Base-by-base conservation (phyloP, 352 stramenopile genomes). In the Elongisporangium prolatum region DNA sequence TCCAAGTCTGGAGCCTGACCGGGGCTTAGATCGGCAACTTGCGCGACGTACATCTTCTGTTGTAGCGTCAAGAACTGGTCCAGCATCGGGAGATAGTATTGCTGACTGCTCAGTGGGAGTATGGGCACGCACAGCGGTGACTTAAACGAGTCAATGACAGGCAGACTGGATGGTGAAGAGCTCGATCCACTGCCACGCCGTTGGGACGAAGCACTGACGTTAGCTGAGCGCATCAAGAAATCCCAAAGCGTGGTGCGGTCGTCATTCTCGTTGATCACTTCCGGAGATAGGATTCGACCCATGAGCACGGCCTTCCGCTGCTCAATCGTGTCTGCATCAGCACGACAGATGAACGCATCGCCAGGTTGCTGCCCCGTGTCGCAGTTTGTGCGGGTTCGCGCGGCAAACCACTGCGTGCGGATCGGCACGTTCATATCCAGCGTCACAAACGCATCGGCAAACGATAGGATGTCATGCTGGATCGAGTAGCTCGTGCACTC, bases 271-370 rank as follows among this genome's bases (percentile, higher is more conserved):
- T 59, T 66, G 18, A 65, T 65, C n/a, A 73, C 52, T 2, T 63
- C 63, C 4, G 71, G 64, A 6, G 68, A 71, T n/a, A 88, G 37
- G 21, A 84, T 52, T 13, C 57, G 62, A 6, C 74, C 74, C 18
- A 89, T 67, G 17, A 89, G 63, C 48, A 80, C 69, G 49, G 69
- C 75, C 64, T 84, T 86, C 3, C 79, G 63, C 50, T 89, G 76
- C 52, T 87, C 76, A n/a, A 84, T 69, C 5, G 66, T 57, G 34
- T 84, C 77, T 18, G 66, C 54, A 48, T 89, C 79, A 9, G 28
- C 28, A 5, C 28, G 28, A 13, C 28, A 40, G 5, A 40, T 40
- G 28, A 40, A 40, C 14, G 28, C 28, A 13, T 40, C 28, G 4
- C 28, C 28, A 40, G 28, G 28, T 9, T 40, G 28, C 28, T 40